Conservation (phyloP, 2,329 filamentous ascomycete species). For the Zasmidium cellare region DNA sequence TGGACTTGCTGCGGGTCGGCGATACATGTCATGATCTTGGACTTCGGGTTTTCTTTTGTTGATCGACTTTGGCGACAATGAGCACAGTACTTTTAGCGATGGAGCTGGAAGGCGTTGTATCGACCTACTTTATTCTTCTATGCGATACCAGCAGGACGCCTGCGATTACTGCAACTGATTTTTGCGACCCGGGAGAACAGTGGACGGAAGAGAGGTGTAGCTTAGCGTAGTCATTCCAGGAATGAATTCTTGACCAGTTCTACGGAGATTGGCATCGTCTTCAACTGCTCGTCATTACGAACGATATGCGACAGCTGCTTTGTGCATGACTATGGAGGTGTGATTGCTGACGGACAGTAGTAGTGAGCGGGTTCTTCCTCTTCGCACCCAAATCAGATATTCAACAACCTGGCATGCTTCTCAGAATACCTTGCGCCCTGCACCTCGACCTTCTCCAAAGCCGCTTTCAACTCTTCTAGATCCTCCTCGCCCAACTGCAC, state of each 20-base stretch:
- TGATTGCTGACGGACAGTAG: no score
- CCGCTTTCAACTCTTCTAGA: background rate
- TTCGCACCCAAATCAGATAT: background rate
- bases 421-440: conserved; percentile 38
- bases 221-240: no score
- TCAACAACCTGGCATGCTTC: background rate
- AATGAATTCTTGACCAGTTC: no score
- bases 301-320: no score
- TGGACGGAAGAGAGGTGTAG: no score
- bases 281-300: no score
- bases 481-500: conserved; percentile 42
- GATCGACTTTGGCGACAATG: background rate
- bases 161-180: background rate
- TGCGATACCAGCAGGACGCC: conserved; percentile 3
- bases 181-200: no score
- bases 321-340: no score
- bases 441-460: conserved; percentile 18
- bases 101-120: conserved; percentile 5
- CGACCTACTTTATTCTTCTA: background rate
- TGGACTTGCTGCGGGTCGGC: conserved; percentile 9
- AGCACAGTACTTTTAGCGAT: background rate
- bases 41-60: background rate
- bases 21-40: background rate
- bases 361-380: no score
- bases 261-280: no score